phyloP scores from a whole-genome alignment of 371 early-diverging fungal genomes.

The Parasitella parasitica region DNA sequence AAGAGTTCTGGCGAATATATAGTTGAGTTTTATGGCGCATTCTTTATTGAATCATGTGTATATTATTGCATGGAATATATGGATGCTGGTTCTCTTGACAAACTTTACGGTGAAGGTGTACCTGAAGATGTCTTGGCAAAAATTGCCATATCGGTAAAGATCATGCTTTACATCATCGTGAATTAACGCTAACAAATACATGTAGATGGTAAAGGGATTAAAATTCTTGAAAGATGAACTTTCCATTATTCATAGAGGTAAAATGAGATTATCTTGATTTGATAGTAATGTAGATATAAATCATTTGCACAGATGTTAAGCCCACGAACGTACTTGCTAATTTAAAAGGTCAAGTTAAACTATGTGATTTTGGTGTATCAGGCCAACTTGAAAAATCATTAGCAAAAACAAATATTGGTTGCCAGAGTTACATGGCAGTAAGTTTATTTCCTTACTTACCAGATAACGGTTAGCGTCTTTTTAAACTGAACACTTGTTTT shows the following conservation, averaged over 20 bases:
- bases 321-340: constrained; percentile 94
- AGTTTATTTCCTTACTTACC: too few relatives aligned
- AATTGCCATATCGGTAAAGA: constrained; percentile 72
- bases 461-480: too few relatives aligned
- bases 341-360: constrained; percentile 82
- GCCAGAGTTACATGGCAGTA: constrained; percentile 95
- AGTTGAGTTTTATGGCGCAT: constrained; percentile 97
- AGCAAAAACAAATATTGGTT: constrained; percentile 93
- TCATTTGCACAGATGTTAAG: constrained; percentile 73
- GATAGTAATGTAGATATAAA: not conserved
- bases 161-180: too few relatives aligned
- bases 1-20: constrained; percentile 84
- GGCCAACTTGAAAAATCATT: constrained; percentile 88
- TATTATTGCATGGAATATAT: constrained; percentile 95
- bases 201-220: constrained; percentile 83
- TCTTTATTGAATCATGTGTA: constrained; percentile 93
- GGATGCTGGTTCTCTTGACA: constrained; percentile 93
- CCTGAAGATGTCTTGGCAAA: constrained; percentile 83
- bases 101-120: constrained; percentile 77
- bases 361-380: constrained; percentile 91
- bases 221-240: constrained; percentile 88
- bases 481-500: not conserved
- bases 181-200: too few relatives aligned
- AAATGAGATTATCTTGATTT: not conserved
- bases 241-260: constrained; percentile 85